Base-by-base conservation (phyloP, 805 yeast species). In the Saturnispora hagleri region DNA sequence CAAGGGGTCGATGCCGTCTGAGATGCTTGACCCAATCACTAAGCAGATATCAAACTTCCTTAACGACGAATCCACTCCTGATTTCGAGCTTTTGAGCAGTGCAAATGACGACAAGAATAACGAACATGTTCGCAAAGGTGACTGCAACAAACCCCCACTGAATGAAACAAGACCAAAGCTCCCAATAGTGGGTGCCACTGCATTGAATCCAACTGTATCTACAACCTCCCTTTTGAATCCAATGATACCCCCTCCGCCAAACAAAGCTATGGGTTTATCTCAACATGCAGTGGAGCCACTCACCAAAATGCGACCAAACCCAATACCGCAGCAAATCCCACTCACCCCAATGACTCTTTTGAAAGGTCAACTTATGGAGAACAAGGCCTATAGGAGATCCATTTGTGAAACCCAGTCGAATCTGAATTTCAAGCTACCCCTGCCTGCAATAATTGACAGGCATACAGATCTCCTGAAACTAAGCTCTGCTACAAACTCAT, bases 21-120 rank as follows among this genome's bases (percentile, higher is more conserved):
- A 56, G 13, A 60, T 56, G 35, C 43, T 61, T 5, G 69, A 65
- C 45, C 68, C 69, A 34, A 55, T 63, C 24, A 58, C 61, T 20
- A 55, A 54, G 17, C 65, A 50, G 50, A 60, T 35, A 49, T 55
- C 9, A 27, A 48, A 18, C 31, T 59, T 47, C 18, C 45, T 47
- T n/a, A 45, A 46, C 18, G 47, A 42, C 5, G 43, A 35, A 50
- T 5, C 43, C 28, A 22, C 36, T 24, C 20, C 38, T n/a, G 28
- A 38, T 22, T 26, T 20, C 22, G 44, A 41, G 13, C 27, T 27
- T 41, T 41, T 41, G 24, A 43, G 27, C 5, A 3, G 27, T 8
- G 12, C 24, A 7, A 27, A 15, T 10, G 28, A 43, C 7, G n/a
- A 27, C 9, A 24, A n/a, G 7, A 43, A 27, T 15, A n/a, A 15